Base-by-base conservation (phyloP, 805 yeast genomes). In the Isabelozyma gotoi region DNA sequence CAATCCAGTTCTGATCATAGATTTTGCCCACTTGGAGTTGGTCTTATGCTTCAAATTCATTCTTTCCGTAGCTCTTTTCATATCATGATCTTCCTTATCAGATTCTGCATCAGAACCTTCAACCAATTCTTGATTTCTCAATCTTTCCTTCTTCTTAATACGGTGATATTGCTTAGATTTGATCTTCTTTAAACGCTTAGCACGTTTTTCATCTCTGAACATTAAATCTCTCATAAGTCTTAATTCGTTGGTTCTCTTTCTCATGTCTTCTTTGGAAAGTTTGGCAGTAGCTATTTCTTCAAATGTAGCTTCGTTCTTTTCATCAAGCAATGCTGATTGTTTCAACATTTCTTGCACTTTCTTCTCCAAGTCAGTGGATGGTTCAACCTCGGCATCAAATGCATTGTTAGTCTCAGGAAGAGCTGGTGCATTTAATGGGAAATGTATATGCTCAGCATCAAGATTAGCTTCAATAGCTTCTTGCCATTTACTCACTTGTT, bases 131-230 rank as follows among this genome's bases (percentile, higher is more conserved):
- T 81, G 76, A 54, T 85, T 85, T 49, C 81, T 81, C 51, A 85
- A 65, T 50, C 87, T 69, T 62, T 91, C 97, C 63, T 84, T 87
- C 77, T 91, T 89, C 57, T 87, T 83, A 41, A 91, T 85, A 60
- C 86, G 85, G 55, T 88, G 87, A 66, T 83, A 94, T 1, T 89
- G 77, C 66, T 92, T 94, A 32, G 97, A 89, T 65, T 94, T 94
- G 65, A 94, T 94, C 70, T 92, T 94, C 72, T 92, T 92, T 57
- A 94, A 76, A 55, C 99, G 79, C 65, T 81, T 90, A 7, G 98
- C 91, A 57, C 88, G 84, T 59, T 84, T 80, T 69, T 92, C 97
- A 56, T 92, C 97, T 56, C 98, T 78, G 71, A 90, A 94, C 96
- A 92, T 88, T 49, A 92, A 77, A 60, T 94, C 99, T 50, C 99